phyloP scores from a whole-genome alignment of 164 flowering plant species.

The Chloranthus sessilifolius region DNA sequence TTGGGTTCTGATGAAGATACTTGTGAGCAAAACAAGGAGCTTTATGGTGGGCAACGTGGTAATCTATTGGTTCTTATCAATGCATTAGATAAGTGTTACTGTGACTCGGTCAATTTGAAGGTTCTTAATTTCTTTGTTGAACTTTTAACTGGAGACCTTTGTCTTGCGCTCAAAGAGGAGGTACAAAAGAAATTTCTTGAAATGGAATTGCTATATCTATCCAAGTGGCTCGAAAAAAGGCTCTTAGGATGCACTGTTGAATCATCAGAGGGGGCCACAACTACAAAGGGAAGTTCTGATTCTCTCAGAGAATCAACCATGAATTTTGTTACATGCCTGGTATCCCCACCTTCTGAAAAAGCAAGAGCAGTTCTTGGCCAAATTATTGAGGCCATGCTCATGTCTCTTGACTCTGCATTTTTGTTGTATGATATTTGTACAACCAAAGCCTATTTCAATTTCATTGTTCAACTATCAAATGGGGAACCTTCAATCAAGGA shows the following conservation, averaged over 20 bases:
- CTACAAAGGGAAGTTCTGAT: constrained; percentile 49
- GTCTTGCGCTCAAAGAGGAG: constrained; percentile 45
- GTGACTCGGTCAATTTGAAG: constrained; percentile 69
- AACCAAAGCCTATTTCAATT: constrained; percentile 68
- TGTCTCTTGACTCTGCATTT: constrained; percentile 73
- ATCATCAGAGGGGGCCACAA: constrained; percentile 28
- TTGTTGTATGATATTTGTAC: constrained; percentile 56
- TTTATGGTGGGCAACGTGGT: constrained; percentile 48
- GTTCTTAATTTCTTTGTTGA: constrained; percentile 73
- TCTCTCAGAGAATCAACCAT: constrained; percentile 77
- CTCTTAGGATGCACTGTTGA: constrained; percentile 52
- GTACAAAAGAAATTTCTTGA: constrained; percentile 55
- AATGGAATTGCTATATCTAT: constrained; percentile 51
- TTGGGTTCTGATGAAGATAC: constrained; percentile 42
- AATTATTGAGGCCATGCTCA: constrained; percentile 62
- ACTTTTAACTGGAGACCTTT: constrained; percentile 55
- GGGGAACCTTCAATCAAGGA: constrained; percentile 49
- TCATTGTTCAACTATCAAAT: constrained; percentile 68
- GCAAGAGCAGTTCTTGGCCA: constrained; percentile 45
- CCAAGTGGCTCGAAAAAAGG: constrained; percentile 81
- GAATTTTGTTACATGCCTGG: constrained; percentile 55
- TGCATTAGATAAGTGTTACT: constrained; percentile 54
- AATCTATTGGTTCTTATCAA: constrained; percentile 71
- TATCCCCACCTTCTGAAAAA: constrained; percentile 43
- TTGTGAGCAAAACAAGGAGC: constrained; percentile 33